phyloP scores from a whole-genome alignment of 768 basidiomycete species.

The Stropharia rugosoannulata region DNA sequence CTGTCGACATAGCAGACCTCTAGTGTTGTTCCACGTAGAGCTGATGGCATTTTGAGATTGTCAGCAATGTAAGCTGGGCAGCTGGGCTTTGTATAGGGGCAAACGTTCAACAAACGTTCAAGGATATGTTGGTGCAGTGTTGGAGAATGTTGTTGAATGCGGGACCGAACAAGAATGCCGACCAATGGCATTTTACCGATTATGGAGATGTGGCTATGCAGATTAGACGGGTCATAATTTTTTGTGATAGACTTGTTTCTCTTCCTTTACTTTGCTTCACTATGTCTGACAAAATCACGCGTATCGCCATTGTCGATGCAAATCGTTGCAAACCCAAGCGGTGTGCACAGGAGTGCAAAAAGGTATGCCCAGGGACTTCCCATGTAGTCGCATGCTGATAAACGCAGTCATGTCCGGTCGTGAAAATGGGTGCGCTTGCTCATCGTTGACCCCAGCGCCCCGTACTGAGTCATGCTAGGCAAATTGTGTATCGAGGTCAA shows the following conservation, averaged over 20 bases:
- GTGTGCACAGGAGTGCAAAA: constrained; percentile 98
- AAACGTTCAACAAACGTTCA: no score
- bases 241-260: constrained; percentile 11
- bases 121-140: no score
- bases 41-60: no score
- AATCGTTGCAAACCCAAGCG: constrained; percentile 96
- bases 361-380: constrained; percentile 44
- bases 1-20: no score
- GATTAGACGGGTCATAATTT: constrained; percentile 17
- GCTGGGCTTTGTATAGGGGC: no score
- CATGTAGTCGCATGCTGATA: constrained; percentile 3
- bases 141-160: no score
- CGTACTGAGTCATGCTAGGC: constrained; percentile 42
- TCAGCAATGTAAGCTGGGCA: no score
- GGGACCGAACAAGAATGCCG: neutral
- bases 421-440: constrained; percentile 79
- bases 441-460: neutral
- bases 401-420: constrained; percentile 76
- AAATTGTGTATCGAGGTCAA: constrained; percentile 99
- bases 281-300: constrained; percentile 95
- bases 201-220: constrained; percentile 25
- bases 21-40: no score
- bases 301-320: constrained; percentile 92
- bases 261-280: constrained; percentile 12
- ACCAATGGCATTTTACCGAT: constrained; percentile 20